phyloP scores from a whole-genome alignment of 2,329 filamentous ascomycete genomes.

The Trichophyton benhamiae region DNA sequence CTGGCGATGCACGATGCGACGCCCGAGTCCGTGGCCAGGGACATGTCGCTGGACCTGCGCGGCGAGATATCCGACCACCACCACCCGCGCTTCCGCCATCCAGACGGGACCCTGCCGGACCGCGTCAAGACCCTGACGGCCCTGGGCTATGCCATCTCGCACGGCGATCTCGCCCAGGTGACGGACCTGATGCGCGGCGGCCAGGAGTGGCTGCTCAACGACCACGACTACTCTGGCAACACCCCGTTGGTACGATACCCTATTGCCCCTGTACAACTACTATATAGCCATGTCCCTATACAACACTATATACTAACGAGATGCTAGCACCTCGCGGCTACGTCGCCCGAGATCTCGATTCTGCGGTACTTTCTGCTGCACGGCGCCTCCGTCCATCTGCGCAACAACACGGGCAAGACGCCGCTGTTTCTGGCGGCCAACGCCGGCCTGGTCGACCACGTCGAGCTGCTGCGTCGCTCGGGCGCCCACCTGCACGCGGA shows the following conservation, averaged over 20 bases:
- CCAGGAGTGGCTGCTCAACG: conserved; percentile 56
- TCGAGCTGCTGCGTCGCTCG: conserved; percentile 41
- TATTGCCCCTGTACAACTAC: conserved; percentile 6
- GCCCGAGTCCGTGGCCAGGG: conserved; percentile 51
- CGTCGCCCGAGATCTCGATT: conserved; percentile 43
- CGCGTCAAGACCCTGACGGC: conserved; percentile 57
- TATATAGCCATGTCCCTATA: background rate
- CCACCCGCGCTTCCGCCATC: conserved; percentile 63
- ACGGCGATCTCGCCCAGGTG: conserved; percentile 55
- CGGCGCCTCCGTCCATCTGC: conserved; percentile 47
- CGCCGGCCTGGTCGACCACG: conserved; percentile 43
- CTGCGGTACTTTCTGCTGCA: conserved; percentile 44
- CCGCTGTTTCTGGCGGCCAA: conserved; percentile 49
- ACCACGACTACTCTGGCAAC: conserved; percentile 70
- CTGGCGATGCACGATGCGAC: conserved; percentile 56
- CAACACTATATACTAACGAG: background rate
- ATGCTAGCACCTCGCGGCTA: conserved; percentile 44
- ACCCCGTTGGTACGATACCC: conserved; percentile 41
- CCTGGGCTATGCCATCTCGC: conserved; percentile 67
- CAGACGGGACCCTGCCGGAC: conserved; percentile 45
- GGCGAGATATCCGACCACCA: conserved; percentile 75
- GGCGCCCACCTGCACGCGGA: conserved; percentile 49
- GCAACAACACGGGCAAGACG: conserved; percentile 46
- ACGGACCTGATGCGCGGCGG: conserved; percentile 56
- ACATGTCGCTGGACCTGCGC: conserved; percentile 63